Percentiles rank a stretch among this genome's conserved stretches.
Conservation (phyloP, 108 stramenopile species). For the Aurantiochytrium sp. region DNA sequence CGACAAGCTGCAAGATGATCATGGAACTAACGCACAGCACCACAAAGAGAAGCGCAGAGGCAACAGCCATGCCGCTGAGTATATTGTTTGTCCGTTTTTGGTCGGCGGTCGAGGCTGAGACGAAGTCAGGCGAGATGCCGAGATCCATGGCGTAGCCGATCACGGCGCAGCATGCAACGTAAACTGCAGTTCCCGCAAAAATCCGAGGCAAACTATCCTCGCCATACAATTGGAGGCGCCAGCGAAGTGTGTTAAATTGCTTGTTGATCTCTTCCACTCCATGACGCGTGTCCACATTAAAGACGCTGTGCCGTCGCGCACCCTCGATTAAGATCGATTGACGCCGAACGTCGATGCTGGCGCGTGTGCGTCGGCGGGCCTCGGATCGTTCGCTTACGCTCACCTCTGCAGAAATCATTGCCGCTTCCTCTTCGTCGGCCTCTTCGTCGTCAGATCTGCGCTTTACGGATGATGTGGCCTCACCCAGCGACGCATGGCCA, state of each 20-base stretch:
- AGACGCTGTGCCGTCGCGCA: not conserved
- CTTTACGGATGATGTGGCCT: not conserved
- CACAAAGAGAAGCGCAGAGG: not conserved
- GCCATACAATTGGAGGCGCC: not conserved
- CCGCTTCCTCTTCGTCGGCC: not conserved
- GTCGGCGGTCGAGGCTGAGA: too few relatives aligned
- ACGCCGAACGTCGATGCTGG: not conserved
- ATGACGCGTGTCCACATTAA: not conserved
- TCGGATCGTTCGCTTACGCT: not conserved
- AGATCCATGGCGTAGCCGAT: not conserved
- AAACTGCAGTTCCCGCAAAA: not conserved
- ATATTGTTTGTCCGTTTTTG: not conserved
- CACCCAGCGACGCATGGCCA: not conserved
- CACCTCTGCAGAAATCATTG: too few relatives aligned
- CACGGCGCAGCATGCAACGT: not conserved
- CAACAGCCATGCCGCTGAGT: not conserved
- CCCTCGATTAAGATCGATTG: not conserved
- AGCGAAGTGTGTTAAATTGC: not conserved
- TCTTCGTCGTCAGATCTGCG: not conserved
- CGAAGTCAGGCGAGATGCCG: too few relatives aligned
- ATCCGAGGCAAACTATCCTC: not conserved
- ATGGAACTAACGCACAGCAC: not conserved
- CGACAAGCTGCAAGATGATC: conserved; percentile 20
- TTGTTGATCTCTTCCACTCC: not conserved
- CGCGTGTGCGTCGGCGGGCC: not conserved